These are phyloP conservation scores for Parvularia atlantis DNA, from an alignment of 78 protist species.

Conservation along the genomic window DNA sequence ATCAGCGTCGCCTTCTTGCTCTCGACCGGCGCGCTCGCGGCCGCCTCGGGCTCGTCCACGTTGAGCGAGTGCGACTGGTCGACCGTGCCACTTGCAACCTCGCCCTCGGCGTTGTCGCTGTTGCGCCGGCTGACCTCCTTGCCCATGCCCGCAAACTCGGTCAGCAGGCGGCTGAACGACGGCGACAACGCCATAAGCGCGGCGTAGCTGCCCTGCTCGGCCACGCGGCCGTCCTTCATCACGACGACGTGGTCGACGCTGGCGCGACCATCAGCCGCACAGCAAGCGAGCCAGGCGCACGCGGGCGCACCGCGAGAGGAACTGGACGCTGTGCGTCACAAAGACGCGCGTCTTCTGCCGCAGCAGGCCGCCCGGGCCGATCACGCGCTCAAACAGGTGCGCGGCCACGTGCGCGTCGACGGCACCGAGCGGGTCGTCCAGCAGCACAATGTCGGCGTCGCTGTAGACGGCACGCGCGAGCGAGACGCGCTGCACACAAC, in stretches of 20 bases:
- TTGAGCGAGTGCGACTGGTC: too few species aligned
- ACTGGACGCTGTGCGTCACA: constrained; percentile 57
- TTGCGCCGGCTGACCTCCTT: too few species aligned
- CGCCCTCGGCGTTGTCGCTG: too few species aligned
- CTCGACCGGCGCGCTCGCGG: too few species aligned
- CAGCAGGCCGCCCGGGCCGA: constrained; percentile 16
- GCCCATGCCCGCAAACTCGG: not conserved
- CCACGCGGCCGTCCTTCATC: constrained; percentile 29
- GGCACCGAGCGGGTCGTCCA: constrained; percentile 74
- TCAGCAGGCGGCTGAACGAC: not conserved
- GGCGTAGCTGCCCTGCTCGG: constrained; percentile 16
- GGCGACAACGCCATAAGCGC: not conserved
- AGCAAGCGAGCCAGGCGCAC: too few species aligned
- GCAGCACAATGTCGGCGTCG: constrained; percentile 23
- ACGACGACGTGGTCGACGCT: too few species aligned
- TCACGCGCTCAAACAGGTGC: not conserved
- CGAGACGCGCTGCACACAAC: constrained; percentile 38
- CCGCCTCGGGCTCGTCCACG: too few species aligned
- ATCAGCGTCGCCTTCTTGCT: too few species aligned
- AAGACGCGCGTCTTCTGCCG: constrained; percentile 33
- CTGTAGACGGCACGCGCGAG: constrained; percentile 88
- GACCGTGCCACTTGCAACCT: too few species aligned
- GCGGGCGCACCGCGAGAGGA: constrained; percentile 27
- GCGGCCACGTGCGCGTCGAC: constrained; percentile 79
- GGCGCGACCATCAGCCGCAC: too few species aligned